Evolutionary conservation across 371 early-diverging fungal species (phyloP).

Genomic region (Mortierella sp.): DNA sequence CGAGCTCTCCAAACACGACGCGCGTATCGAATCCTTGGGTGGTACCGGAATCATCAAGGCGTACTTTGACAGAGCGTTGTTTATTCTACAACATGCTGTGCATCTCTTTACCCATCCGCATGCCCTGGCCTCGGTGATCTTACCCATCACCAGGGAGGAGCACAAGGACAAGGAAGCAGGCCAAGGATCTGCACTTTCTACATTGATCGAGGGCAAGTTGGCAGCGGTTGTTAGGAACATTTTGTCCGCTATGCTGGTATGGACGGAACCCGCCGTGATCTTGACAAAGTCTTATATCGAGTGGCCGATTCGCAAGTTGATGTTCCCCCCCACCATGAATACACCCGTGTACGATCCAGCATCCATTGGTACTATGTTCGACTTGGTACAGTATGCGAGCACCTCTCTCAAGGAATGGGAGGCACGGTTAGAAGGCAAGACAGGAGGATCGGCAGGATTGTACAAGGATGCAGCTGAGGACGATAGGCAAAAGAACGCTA

Average conservation of each 20-base stretch:
- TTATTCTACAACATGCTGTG: conserved; percentile 44
- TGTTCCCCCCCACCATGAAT: conserved; percentile 37
- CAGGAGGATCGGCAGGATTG: conserved; percentile 46
- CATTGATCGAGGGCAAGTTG: conserved; percentile 42
- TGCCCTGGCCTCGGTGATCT: conserved; percentile 30
- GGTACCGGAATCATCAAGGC: conserved; percentile 38
- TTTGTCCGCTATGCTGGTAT: conserved; percentile 38
- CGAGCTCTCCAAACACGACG: conserved; percentile 48
- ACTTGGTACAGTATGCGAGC: conserved; percentile 46
- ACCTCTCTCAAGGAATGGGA: conserved; percentile 55
- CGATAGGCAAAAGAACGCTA: conserved; percentile 17
- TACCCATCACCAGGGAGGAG: conserved; percentile 34
- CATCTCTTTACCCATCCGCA: conserved; percentile 48
- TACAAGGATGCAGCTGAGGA: conserved; percentile 37
- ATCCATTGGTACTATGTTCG: conserved; percentile 52
- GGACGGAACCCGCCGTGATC: conserved; percentile 49
- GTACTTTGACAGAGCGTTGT: conserved; percentile 44
- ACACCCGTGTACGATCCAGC: conserved; percentile 51
- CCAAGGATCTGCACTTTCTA: conserved; percentile 18
- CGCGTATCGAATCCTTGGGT: conserved; percentile 28
- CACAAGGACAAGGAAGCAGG: conserved; percentile 38
- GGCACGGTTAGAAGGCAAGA: conserved; percentile 52
- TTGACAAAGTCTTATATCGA: conserved; percentile 44
- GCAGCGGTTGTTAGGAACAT: conserved; percentile 52
- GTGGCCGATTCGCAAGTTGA: conserved; percentile 44